phyloP scores from a whole-genome alignment of 257 asterid species.

The Jacaranda copaia region DNA sequence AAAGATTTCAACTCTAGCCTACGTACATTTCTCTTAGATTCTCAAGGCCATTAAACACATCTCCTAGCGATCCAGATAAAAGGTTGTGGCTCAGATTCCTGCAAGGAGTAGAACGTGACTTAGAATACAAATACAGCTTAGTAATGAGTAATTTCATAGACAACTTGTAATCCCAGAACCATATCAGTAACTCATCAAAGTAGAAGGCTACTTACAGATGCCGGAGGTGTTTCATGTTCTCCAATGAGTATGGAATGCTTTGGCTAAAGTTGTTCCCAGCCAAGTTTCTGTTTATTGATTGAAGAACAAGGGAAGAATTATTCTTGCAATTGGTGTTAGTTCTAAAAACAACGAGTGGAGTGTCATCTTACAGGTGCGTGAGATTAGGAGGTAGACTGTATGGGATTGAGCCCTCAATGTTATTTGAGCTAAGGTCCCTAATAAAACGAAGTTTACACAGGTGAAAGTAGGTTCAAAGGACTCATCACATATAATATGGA shows the following conservation, averaged over 20 bases:
- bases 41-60: conserved; percentile 71
- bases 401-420: conserved; percentile 72
- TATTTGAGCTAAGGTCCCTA: conserved; percentile 87
- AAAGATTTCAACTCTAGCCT: too few species aligned
- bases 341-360: conserved; percentile 12
- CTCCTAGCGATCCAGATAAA: conserved; percentile 75
- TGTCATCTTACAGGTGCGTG: conserved; percentile 70
- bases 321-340: not conserved
- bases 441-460: conserved; percentile 30
- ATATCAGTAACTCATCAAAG: conserved; percentile 14
- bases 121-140: conserved; percentile 25
- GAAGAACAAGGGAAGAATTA: not conserved
- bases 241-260: conserved; percentile 70
- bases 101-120: conserved; percentile 33
- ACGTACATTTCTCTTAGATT: conserved; percentile 70
- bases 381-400: conserved; percentile 69
- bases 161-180: too few species aligned
- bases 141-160: not conserved
- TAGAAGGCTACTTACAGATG: conserved; percentile 67
- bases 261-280: conserved; percentile 69
- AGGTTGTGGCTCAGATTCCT: conserved; percentile 87
- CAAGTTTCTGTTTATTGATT: conserved; percentile 72
- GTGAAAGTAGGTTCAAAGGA: conserved; percentile 11
- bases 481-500: not conserved
- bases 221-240: conserved; percentile 67